Percentiles rank a stretch among this genome's conserved stretches.
Evolutionary conservation across 73 alveolate species (phyloP).

Genomic region (Paramecium tetraurelia): DNA sequence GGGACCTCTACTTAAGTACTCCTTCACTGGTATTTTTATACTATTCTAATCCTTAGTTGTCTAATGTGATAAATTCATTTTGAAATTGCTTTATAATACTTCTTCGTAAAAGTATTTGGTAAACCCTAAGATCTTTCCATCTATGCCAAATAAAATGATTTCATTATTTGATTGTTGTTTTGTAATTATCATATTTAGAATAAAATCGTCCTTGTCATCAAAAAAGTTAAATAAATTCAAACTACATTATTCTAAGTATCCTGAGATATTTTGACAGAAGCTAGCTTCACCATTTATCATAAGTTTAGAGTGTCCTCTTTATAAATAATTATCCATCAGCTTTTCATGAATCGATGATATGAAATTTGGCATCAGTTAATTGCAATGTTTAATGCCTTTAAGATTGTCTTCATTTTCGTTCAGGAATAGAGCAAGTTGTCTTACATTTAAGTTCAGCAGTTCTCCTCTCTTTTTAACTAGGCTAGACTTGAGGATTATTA

Average conservation of each 20-base stretch:
- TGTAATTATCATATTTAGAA: background rate
- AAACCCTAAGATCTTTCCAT: conserved; percentile 7
- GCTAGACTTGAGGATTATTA: background rate
- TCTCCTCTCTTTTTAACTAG: conserved; percentile 7
- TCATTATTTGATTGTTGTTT: background rate
- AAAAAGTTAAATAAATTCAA: background rate
- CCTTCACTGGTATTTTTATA: background rate
- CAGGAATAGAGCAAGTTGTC: background rate
- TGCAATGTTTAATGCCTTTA: background rate
- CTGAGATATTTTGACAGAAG: background rate
- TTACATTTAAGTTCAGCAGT: background rate
- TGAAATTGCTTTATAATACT: background rate
- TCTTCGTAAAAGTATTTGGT: background rate
- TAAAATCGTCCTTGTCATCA: background rate
- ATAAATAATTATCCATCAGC: background rate
- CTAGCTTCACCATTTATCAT: background rate
- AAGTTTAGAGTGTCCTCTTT: background rate
- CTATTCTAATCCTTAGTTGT: background rate
- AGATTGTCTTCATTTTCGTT: background rate
- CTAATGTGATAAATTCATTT: background rate
- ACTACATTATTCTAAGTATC: background rate
- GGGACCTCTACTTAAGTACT: background rate
- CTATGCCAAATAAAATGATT: background rate
- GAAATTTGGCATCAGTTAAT: background rate
- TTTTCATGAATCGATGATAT: background rate